Evolutionary conservation across 306 rosid species (phyloP).

Genomic region (Myrica gale): DNA sequence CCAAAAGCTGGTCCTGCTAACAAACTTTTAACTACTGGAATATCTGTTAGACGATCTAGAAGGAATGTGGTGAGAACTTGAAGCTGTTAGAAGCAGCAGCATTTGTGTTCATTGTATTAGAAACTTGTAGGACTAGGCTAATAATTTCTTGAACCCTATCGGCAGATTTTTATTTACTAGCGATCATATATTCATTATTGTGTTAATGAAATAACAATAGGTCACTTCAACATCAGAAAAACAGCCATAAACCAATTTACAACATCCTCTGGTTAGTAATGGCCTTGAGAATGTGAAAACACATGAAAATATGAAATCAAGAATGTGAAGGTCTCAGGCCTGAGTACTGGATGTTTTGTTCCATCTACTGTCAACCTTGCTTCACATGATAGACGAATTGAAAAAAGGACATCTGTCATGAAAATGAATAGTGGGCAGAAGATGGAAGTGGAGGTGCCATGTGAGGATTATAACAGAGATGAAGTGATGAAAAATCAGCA

Average conservation of each 20-base stretch:
- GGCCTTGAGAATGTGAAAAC: too few relatives aligned
- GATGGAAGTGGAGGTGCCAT: too few relatives aligned
- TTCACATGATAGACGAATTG: too few relatives aligned
- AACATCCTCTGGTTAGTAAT: too few relatives aligned
- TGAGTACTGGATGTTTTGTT: too few relatives aligned
- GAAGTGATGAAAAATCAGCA: too few relatives aligned
- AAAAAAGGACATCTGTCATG: too few relatives aligned
- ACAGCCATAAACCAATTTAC: constrained; percentile 24
- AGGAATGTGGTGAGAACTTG: constrained; percentile 61
- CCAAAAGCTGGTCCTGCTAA: constrained; percentile 37
- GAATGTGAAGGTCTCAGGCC: too few relatives aligned
- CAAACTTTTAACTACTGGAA: constrained; percentile 45
- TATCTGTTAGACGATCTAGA: constrained; percentile 42
- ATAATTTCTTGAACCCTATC: not conserved
- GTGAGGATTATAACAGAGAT: too few relatives aligned
- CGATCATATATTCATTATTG: constrained; percentile 19
- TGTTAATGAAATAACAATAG: constrained; percentile 39
- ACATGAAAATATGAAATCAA: too few relatives aligned
- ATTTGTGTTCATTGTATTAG: not conserved
- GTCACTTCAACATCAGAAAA: constrained; percentile 40
- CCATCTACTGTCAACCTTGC: too few relatives aligned
- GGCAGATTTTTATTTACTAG: constrained; percentile 18
- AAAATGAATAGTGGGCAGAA: too few relatives aligned
- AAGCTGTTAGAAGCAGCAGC: constrained; percentile 25
- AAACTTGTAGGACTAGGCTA: not conserved